Base-by-base conservation (phyloP, 345 rosid genomes). In the Kernera saxatilis region DNA sequence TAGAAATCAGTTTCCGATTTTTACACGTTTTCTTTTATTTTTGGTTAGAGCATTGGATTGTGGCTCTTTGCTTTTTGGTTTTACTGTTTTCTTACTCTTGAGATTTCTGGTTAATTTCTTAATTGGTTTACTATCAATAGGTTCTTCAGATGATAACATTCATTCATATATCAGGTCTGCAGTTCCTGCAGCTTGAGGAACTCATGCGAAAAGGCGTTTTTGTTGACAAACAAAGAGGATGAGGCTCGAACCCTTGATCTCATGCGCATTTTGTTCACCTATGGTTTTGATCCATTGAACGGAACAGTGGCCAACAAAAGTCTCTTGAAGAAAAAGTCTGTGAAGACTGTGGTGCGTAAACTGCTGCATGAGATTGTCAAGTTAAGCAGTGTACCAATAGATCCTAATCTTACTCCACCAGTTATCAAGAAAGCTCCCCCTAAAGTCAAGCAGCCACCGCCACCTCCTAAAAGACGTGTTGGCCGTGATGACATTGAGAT, bases 401-500 rank as follows among this genome's bases (percentile, higher is more conserved):
- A 95, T 82, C 98, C 98, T 46, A 92, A 88, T 72, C 96, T 92
- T 53, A 86, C 98, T 26, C 99, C 93, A 78, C 99, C 99, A 13
- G 77, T 92, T 22, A 80, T 88, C 55, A 89, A 81, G 74, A 89
- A 72, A 78, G 87, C 98, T 26, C 98, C 99, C 12, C 92, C 92
- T 48, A 92, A 90, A 83, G 97, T 89, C 77, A 95, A 95, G 87
- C 96, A 88, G 81, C 92, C 96, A 64, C 99, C 99, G 3, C 93
- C 98, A 23, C 81, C 98, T 64, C 93, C 96, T 23, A 88, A 78
- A 81, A 86, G 85, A 76, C 87, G 94, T 27, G 92, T 95, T n/a
- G 99, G 98, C 21, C 92, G 99, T 44, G 96, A 90, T 84, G 99
- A 90, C 50, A 57, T 88, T 62, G 99, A 91, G 85, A 95, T 92